A percentile compares a stretch with the other conserved stretches of the same genome.
Evolutionary conservation across 2,329 filamentous ascomycete species (phyloP).

Genomic region (Myriosclerotinia curreyana): DNA sequence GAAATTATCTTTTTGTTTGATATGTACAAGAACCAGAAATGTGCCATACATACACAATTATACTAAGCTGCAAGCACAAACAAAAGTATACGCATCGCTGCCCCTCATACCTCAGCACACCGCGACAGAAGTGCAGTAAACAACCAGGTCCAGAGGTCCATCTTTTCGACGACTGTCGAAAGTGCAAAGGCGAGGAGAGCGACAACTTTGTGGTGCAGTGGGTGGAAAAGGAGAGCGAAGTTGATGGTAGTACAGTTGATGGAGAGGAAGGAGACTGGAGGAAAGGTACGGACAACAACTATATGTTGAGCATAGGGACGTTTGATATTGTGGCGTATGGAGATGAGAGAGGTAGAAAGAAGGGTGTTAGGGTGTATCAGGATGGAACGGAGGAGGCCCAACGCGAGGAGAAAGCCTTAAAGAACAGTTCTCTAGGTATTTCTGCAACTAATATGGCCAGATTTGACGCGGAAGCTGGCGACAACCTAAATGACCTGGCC

Average conservation of each 20-base stretch:
- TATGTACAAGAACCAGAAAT: constrained; percentile 1
- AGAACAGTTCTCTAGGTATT: background rate
- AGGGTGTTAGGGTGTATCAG: background rate
- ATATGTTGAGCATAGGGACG: constrained; percentile 4
- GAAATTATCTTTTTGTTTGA: background rate
- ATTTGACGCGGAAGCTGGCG: background rate
- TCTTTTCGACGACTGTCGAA: constrained; percentile 5
- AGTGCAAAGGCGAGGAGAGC: constrained; percentile 5
- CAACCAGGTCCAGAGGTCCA: background rate
- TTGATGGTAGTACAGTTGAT: background rate
- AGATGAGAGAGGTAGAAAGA: background rate
- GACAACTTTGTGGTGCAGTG: constrained; percentile 4
- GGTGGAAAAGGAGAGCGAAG: background rate
- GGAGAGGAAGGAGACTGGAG: background rate
- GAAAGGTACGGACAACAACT: background rate
- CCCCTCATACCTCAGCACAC: background rate
- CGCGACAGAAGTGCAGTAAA: background rate
- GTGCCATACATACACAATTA: constrained; percentile 15
- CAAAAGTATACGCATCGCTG: constrained; percentile 10
- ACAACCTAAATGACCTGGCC: background rate
- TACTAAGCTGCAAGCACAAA: constrained; percentile 7
- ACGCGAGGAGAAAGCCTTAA: constrained; percentile 3
- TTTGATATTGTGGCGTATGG: constrained; percentile 2
- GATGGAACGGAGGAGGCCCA: background rate
- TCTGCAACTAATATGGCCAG: background rate